Base-by-base conservation (phyloP, 2,329 filamentous ascomycete genomes). In the Phaeophleospora eucalypticola region DNA sequence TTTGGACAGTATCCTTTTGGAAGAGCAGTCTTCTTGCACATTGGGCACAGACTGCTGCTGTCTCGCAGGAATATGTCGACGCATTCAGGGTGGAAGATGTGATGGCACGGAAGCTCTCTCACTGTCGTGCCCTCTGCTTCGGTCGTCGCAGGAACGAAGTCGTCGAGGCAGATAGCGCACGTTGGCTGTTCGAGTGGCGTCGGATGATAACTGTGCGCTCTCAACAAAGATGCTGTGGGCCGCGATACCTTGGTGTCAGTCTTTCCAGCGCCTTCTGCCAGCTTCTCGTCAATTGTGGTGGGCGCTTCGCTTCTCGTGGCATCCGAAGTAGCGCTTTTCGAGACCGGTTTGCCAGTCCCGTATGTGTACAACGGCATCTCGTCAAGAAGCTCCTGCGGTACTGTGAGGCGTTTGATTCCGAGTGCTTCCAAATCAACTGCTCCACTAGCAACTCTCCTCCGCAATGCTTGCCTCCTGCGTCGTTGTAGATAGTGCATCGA, bases 21-120 rank as follows among this genome's bases (percentile, higher is more conserved):
- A 1, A 96, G 70, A 60, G 90, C 87, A 41, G 80, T 87, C 51
- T 84, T 80, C 66, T 95, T 96, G 74, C 93, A 98, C 58, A 95
- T 74, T 0, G 93, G 91, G 61, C 93, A 98, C 2, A 96, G 75
- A 15, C 87, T 94, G 63, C 87, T 94, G 62, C 85, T 84, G 45
- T 82, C 77, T 36, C 78, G 76, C 10, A 97, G 74, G 59, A 93
- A 95, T 17, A 83, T 79, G 62, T 97, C 90, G 54, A 97, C 90
- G 62, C 93, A 98, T 54, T 87, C 84, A 0, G 87, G 85, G 57
- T 98, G 91, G 67, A 90, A 98, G 46, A 97, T 91, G 65, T 98
- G 93, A 0, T 86, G 83, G 59, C 93, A 98, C 0, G 88, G 82
- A 2, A 97, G 74, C 67, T 96, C 87, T 45, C 89, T 85, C 45